Evolutionary conservation across 139 green algal species (phyloP).

Genomic region (Chlorella sp.): DNA sequence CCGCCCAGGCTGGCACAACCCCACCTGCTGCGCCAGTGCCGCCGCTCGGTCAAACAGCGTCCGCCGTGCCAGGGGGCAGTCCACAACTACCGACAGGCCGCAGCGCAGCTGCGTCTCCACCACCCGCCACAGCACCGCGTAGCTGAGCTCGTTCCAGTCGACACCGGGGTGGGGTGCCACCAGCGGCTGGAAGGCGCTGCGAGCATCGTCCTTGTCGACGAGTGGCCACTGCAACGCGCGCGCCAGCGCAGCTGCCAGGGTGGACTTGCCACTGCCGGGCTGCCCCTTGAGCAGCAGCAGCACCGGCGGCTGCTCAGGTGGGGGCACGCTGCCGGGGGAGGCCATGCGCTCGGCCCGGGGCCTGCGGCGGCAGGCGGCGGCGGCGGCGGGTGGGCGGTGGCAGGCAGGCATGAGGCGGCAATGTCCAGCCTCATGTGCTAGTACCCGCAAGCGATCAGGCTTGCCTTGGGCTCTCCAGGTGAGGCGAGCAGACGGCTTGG

Average conservation of each 20-base stretch:
- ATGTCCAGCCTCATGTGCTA: too few relatives aligned
- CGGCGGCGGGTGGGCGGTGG: too few relatives aligned
- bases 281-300: constrained; percentile 41
- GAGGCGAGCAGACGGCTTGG: too few relatives aligned
- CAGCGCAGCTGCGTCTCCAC: constrained; percentile 58
- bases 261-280: constrained; percentile 64
- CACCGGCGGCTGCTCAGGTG: not conserved
- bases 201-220: constrained; percentile 83
- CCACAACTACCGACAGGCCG: constrained; percentile 62
- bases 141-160: constrained; percentile 76
- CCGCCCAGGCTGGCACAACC: not conserved
- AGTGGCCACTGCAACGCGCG: constrained; percentile 59
- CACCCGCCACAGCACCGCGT: constrained; percentile 74
- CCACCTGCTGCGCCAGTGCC: constrained; percentile 46
- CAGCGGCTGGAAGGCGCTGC: constrained; percentile 44
- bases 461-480: too few relatives aligned
- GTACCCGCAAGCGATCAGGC: too few relatives aligned
- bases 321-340: not conserved
- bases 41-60: constrained; percentile 61
- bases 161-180: not conserved
- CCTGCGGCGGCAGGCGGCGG: too few relatives aligned
- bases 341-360: too few relatives aligned
- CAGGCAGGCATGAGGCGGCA: too few relatives aligned
- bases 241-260: constrained; percentile 52
- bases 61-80: constrained; percentile 71